Conservation (phyloP, 2,329 filamentous ascomycete genomes). For the Elsinoe perseae region DNA sequence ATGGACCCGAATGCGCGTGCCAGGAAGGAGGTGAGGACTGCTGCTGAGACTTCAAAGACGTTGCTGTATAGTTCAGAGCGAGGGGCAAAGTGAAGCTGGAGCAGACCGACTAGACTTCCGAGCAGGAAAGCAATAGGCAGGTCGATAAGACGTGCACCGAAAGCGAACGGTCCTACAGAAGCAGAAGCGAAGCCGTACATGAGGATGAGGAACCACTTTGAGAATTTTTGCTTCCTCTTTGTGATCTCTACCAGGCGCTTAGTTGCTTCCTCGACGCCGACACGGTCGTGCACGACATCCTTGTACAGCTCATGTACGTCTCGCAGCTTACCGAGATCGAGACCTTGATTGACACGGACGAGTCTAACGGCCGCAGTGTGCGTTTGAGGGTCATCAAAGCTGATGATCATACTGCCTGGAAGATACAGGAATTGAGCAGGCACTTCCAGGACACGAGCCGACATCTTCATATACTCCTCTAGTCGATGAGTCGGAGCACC, state of each 20-base stretch:
- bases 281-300: constrained; percentile 69
- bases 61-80: constrained; percentile 61
- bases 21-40: constrained; percentile 43
- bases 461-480: constrained; percentile 89
- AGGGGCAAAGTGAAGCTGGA: constrained; percentile 68
- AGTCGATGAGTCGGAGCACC: constrained; percentile 85
- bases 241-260: constrained; percentile 56
- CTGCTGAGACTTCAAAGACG: constrained; percentile 44
- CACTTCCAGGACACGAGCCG: constrained; percentile 77
- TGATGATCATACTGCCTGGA: constrained; percentile 89
- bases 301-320: constrained; percentile 75
- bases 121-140: constrained; percentile 69
- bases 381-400: constrained; percentile 66
- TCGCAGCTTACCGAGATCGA: constrained; percentile 65
- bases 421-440: constrained; percentile 86
- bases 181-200: constrained; percentile 70
- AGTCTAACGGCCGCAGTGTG: constrained; percentile 77
- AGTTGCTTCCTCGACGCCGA: constrained; percentile 63
- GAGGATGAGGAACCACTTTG: constrained; percentile 45
- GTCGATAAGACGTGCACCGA: constrained; percentile 68
- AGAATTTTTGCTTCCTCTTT: constrained; percentile 48
- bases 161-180: constrained; percentile 71
- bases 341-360: constrained; percentile 58
- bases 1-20: constrained; percentile 45
- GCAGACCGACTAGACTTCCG: constrained; percentile 62